A percentile compares a stretch with the other conserved stretches of the same genome.
Conservation (phyloP, 306 rosid species). For the Oxytropis ochrocephala region DNA sequence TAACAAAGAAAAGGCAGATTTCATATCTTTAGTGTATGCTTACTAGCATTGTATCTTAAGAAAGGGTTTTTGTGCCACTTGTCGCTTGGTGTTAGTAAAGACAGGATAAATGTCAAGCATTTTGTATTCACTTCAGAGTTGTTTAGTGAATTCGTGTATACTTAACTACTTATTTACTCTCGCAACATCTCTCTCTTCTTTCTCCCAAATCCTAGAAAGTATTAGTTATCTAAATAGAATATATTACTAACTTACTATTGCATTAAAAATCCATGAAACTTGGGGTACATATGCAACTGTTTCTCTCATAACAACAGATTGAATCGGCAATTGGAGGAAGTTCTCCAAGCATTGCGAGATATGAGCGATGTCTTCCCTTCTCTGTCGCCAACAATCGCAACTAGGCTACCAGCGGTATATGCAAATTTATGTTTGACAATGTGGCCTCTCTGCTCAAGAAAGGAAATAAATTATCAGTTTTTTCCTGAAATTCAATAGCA, state of each 20-base stretch:
- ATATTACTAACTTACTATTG: conserved; percentile 59
- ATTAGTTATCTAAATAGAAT: conserved; percentile 2
- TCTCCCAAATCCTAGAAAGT: not conserved
- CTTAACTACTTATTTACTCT: not conserved
- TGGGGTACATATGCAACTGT: conserved; percentile 88
- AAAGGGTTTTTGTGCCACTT: not conserved
- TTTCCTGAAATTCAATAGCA: conserved; percentile 4
- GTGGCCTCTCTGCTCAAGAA: conserved; percentile 57
- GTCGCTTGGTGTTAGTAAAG: not conserved
- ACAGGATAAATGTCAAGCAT: not conserved
- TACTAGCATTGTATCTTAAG: conserved; percentile 3
- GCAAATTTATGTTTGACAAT: conserved; percentile 71
- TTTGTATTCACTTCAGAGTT: conserved; percentile 2
- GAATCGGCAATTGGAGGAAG: conserved; percentile 53
- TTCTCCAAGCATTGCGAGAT: conserved; percentile 95
- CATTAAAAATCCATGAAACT: conserved; percentile 96
- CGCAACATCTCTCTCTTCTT: conserved; percentile 5
- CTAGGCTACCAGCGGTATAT: conserved; percentile 73
- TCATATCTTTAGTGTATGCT: not conserved
- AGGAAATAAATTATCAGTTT: not conserved
- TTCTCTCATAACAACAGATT: conserved; percentile 61
- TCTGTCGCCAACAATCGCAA: conserved; percentile 95
- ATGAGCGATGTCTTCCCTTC: conserved; percentile 93
- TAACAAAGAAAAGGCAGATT: not conserved
- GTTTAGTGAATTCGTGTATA: not conserved